These are phyloP conservation scores for Kockiozyma suomiensis DNA, from an alignment of 805 yeast species.

Conservation along the genomic window DNA sequence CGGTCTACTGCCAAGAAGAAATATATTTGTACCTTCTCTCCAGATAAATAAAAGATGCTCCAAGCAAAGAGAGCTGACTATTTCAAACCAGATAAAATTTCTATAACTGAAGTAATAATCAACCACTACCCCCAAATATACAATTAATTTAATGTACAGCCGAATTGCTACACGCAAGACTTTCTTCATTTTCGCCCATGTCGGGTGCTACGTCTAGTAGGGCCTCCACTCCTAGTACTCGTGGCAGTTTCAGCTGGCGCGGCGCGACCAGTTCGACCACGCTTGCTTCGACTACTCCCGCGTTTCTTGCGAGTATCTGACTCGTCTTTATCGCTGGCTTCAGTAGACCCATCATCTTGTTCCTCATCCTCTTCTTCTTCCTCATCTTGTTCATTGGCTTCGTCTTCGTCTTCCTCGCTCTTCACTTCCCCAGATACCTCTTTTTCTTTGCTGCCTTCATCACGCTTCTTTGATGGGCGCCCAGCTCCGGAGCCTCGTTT, in stretches of 20 bases:
- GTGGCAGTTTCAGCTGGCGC: constrained; percentile 11
- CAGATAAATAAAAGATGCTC: constrained; percentile 11
- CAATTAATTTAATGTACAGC: not conserved
- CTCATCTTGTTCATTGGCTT: not conserved
- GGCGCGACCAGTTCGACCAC: constrained; percentile 13
- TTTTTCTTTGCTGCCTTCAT: not conserved
- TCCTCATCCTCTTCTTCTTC: constrained; percentile 17
- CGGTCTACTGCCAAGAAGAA: not conserved
- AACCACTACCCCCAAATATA: not conserved
- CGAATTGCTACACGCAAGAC: too few relatives aligned
- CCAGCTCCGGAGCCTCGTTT: constrained; percentile 4
- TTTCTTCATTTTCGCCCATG: not conserved
- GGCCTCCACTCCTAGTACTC: constrained; percentile 7
- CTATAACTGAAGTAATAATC: not conserved
- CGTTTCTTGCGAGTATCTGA: constrained; percentile 4
- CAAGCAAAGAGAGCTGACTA: not conserved
- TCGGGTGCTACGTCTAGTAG: constrained; percentile 22
- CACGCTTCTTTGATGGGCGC: constrained; percentile 4
- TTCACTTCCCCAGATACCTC: constrained; percentile 9
- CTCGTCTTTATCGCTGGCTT: constrained; percentile 27
- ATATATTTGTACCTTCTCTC: constrained; percentile 1
- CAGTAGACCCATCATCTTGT: constrained; percentile 12
- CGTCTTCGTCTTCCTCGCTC: constrained; percentile 6
- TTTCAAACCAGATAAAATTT: not conserved
- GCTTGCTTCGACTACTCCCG: not conserved